Percentiles rank a stretch among this genome's conserved stretches.
These are phyloP conservation scores for Parathielavia hyrcaniae DNA, from an alignment of 495 filamentous ascomycete species.

Conservation along the genomic window DNA sequence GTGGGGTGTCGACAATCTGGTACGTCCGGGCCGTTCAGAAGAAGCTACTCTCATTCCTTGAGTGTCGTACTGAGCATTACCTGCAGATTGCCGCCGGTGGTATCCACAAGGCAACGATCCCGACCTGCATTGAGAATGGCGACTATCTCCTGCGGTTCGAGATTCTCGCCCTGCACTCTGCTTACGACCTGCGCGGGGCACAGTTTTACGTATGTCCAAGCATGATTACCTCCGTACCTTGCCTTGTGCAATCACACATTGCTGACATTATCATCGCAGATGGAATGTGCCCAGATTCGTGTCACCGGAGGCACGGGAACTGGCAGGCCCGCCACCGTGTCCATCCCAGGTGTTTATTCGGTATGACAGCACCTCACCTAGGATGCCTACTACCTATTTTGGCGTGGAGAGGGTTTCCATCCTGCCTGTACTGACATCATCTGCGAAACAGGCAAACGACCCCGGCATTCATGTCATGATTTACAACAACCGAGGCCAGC, in stretches of 20 bases:
- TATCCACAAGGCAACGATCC: background rate
- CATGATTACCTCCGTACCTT: no score
- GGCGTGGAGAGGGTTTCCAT: background rate
- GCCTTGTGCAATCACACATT: background rate
- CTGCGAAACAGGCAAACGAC: background rate
- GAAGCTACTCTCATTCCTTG: background rate
- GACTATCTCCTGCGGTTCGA: background rate
- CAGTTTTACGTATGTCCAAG: background rate
- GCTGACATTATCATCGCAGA: background rate
- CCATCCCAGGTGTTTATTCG: background rate
- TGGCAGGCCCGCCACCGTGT: background rate
- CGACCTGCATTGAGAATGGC: background rate
- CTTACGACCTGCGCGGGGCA: background rate
- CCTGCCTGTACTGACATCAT: background rate
- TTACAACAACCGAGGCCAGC: background rate
- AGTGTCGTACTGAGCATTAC: background rate
- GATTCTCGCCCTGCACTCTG: background rate
- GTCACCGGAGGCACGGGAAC: slow-evolving; percentile 1
- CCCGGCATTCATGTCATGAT: background rate
- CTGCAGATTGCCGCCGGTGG: background rate
- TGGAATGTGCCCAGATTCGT: slow-evolving; percentile 4
- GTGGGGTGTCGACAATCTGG: slow-evolving; percentile 2
- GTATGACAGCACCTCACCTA: no score
- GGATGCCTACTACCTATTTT: no score
- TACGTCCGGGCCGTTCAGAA: background rate